Evolutionary conservation across 192 early-diverging fungal species (phyloP).

Genomic region (Rhizophagus clarus): DNA sequence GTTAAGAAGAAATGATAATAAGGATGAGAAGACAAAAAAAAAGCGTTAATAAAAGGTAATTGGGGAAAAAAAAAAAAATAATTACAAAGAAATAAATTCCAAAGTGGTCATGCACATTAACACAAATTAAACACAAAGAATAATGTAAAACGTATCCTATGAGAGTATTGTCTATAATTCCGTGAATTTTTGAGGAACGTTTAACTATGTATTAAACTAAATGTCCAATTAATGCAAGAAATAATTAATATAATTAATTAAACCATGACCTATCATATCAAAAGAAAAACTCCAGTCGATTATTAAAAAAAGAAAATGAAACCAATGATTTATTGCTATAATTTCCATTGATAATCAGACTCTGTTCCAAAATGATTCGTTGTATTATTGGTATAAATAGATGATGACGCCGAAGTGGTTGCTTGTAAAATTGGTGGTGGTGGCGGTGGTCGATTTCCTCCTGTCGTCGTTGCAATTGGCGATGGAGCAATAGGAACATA

Average conservation of each 20-base stretch:
- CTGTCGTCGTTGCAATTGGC: conserved; percentile 12
- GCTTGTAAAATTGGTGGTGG: too few relatives aligned
- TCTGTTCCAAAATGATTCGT: background rate
- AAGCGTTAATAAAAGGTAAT: background rate
- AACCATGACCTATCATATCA: background rate
- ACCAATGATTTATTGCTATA: background rate
- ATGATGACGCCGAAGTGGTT: background rate
- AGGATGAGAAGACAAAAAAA: background rate
- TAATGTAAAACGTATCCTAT: background rate
- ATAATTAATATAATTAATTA: background rate
- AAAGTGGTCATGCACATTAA: background rate
- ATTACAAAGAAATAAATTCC: background rate
- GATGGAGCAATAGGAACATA: conserved; percentile 33
- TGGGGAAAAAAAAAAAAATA: background rate
- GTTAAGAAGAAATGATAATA: background rate
- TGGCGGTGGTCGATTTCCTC: background rate
- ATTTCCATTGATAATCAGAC: background rate
- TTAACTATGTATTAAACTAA: background rate
- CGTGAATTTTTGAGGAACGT: background rate
- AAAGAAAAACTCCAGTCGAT: background rate
- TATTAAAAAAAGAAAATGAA: background rate
- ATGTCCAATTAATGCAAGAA: too few relatives aligned
- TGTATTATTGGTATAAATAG: background rate
- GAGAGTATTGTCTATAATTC: background rate
- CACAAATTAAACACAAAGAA: background rate